Evolutionary conservation across 1,284 basidiomycete genomes (phyloP), one percentile per base, ranked within the genome.

Genomic region (Retiboletus flavoniger): DNA sequence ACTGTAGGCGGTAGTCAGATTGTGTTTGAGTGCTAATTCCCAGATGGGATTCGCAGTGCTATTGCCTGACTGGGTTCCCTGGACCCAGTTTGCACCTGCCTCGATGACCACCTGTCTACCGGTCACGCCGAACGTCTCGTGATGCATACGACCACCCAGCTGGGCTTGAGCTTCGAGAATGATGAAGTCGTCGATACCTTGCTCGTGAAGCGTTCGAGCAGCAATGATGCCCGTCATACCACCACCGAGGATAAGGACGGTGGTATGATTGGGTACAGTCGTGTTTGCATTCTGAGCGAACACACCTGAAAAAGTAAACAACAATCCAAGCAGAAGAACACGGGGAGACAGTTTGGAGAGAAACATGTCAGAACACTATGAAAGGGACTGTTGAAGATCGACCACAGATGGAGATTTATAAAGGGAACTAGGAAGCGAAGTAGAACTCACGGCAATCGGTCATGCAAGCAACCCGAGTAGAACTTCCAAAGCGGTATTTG

Each of bases 201-300:
- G 70, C 36, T 75, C 68, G 53, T 83, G 75, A 6, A 89, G 74
- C 0, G 82, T 79, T 13, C 80, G 80, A 1, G 86, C 85, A 16
- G 83, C 82, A 28, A 82, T 81, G 46, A 87, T 74, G 9, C 86
- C 86, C 4, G 86, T 69, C 31, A 88, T 78, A 6, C 86, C 86
- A 35, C 82, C 86, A 1, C 24, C 24, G 24, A 24, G 24, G 24
- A 24, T 24, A 3, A 24, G 24, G 24, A 24, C 24, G 24, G 0
- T 71, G 2, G 67, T 63, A 42, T 72, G 41, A 11, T 43, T 68
- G 11, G 53, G 21, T 16, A 38, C 31, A 26, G 40, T 44, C 14
- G 31, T 28, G 11, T 32, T 40, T 4, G 41, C 29, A 42, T 52
- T 44, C 16, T 50, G 28, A 17, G 58, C 38, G 11, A 38, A 41